Base-by-base conservation (phyloP, 202 grass and related monocot genomes). In the Zoysia matrella region DNA sequence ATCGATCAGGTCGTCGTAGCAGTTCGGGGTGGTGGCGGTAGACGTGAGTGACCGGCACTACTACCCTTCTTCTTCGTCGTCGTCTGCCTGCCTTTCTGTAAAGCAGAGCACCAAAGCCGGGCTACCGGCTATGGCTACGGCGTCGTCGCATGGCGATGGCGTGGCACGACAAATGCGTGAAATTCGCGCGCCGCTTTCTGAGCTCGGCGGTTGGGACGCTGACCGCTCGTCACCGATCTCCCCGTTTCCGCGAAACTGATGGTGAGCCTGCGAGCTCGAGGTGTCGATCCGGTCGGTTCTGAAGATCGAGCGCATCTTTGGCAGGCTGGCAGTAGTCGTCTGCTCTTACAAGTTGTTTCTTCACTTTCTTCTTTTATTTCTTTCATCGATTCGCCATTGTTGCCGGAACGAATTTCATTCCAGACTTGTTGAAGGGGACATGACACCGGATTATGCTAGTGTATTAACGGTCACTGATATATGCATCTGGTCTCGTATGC, bases 41-140 rank as follows among this genome's bases (percentile, higher is more conserved):
- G 80, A 67, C 68, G 86, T 83, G 52, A 68, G 36, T 18, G 60
- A 72, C 68, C 67, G 52, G 60, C 79, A 16, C 67, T 65, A 65
- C 3, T 13, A 13, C 6, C 0, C 12, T 1, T 16, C 22, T 11
- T n/a, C 60, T 0, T 15, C 45, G 11, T 8, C 10, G 49, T 51
- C 5, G 49, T 36, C 30, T 36, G 30, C 30, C 30, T 36, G 30
- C 30, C 30, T 36, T 36, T 36, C 30, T 36, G 30, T 36, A 36
- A 36, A 36, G 30, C 30, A 36, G 30, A 36, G 30, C 30, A 1
- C 30, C 30, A 36, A 30, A 10, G 16, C 58, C 30, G 49, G 61
- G 30, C 30, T 36, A 36, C 30, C 30, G 22, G 60, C 73, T 61
- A 47, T 5, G 4, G 36, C 58, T 11, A 6, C 6, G 12, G 56